Evolutionary conservation across 495 filamentous ascomycete species (phyloP).

Genomic region (Geoglossum glabrum): DNA sequence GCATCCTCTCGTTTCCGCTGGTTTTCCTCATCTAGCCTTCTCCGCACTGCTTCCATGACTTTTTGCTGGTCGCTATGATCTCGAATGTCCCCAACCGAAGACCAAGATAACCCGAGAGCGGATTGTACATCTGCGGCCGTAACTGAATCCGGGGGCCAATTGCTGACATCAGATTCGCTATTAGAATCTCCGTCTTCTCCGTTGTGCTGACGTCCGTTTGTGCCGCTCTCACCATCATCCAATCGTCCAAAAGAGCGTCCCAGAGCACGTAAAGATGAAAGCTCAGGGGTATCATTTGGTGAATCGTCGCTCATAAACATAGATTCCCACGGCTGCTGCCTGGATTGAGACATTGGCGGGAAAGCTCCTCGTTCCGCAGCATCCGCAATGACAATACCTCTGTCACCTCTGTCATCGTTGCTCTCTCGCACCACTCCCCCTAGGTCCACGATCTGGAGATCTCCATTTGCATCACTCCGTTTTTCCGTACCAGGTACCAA

Average conservation of each 20-base stretch:
- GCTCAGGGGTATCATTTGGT: constrained; percentile 1
- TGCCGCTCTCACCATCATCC: neutral
- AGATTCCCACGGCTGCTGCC: constrained; percentile 3
- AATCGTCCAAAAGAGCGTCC: neutral
- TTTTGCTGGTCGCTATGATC: constrained; percentile 23
- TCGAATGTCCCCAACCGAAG: constrained; percentile 22
- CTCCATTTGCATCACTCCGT: constrained; percentile 31
- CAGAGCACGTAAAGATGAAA: neutral
- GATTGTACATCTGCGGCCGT: constrained; percentile 14
- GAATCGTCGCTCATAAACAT: neutral
- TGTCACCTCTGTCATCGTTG: constrained; percentile 27
- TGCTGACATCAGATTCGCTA: constrained; percentile 12
- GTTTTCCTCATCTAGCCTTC: constrained; percentile 24
- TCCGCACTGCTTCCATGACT: constrained; percentile 21
- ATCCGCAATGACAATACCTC: constrained; percentile 27
- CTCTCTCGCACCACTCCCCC: constrained; percentile 27
- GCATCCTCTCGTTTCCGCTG: constrained; percentile 19
- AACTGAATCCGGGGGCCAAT: constrained; percentile 8
- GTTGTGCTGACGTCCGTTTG: neutral
- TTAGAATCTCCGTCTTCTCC: neutral
- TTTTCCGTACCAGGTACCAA: constrained; percentile 46
- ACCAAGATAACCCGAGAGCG: constrained; percentile 15
- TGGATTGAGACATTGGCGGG: constrained; percentile 17
- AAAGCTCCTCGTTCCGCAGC: constrained; percentile 22
- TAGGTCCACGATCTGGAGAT: constrained; percentile 38